Conservation (phyloP, 1,284 basidiomycete genomes). For the Pyrrhoderma lamaoense region DNA sequence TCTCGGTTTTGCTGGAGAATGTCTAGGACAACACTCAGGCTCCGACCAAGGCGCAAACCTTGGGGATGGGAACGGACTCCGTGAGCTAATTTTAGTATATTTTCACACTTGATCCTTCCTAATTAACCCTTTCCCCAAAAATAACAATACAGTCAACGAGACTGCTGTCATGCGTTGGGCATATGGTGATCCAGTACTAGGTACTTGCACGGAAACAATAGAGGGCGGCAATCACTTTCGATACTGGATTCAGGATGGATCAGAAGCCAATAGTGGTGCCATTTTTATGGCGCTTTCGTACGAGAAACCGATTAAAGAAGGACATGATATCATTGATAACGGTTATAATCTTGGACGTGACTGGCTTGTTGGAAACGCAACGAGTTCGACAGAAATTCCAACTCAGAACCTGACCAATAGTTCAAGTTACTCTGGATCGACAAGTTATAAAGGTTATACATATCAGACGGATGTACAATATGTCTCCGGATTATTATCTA, state of each 20-base stretch:
- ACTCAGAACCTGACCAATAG: constrained; percentile 48
- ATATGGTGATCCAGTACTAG: constrained; percentile 68
- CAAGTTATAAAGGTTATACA: constrained; percentile 52
- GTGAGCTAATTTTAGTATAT: constrained; percentile 38
- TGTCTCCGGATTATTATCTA: constrained; percentile 57
- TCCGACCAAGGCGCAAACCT: constrained; percentile 69
- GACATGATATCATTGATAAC: constrained; percentile 50
- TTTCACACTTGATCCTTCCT: too few species aligned
- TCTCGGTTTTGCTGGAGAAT: constrained; percentile 71
- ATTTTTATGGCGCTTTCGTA: constrained; percentile 80
- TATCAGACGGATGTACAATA: constrained; percentile 67
- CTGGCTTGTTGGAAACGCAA: constrained; percentile 76
- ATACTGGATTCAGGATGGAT: constrained; percentile 80
- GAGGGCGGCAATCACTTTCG: constrained; percentile 87
- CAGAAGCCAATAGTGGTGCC: constrained; percentile 59
- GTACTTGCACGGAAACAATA: constrained; percentile 80
- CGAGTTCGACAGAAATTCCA: constrained; percentile 42
- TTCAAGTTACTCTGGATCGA: constrained; percentile 50
- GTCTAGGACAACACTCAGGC: constrained; percentile 76
- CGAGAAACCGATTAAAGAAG: constrained; percentile 53
- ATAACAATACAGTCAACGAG: constrained; percentile 51
- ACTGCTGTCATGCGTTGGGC: constrained; percentile 75
- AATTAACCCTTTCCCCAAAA: not conserved
- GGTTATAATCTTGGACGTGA: constrained; percentile 67
- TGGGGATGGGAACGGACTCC: constrained; percentile 72